Base-by-base conservation (phyloP, 441 rosid species). In the Isatis lusitanica region DNA sequence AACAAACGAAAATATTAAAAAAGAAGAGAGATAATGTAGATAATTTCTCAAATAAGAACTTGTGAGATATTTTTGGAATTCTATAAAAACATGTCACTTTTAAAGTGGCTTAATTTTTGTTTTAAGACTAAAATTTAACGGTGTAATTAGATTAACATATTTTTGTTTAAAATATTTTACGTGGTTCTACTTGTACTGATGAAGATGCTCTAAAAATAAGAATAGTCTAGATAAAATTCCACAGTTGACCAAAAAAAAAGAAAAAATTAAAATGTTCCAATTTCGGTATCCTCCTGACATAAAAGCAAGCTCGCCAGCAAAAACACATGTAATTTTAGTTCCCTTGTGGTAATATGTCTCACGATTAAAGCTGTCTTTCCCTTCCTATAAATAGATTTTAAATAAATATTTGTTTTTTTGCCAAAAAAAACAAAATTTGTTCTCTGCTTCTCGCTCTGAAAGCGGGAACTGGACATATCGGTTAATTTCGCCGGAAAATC, bases 341-440 rank as follows among this genome's bases (percentile, higher is more conserved):
- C 35, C 47, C 30, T 66, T 66, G 66, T 35, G n/a, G 8, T 44
- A 18, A 18, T 9, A 16, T 7, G 10, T 50, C 35, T 15, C 13
- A 3, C 5, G n/a, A 38, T 38, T 0, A 16, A 26, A 50, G 31
- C 68, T 71, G 52, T 7, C 13, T 18, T 18, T 18, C 2, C 3
- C 43, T 39, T 71, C 40, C 75, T 62, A 39, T 50, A 74, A 74
- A 74, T 60, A 50, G 24, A 40, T 26, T 67, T 50, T 16, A 71
- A 26, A 61, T n/a, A 15, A 3, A 56, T 17, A 39, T n/a, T n/a
- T 10, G 0, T 40, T 24, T 70, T 5, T 11, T 39, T 21, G 24
- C 24, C 24, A 21, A 21, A 21, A 21, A 21, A 21, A 21, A n/a
- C n/a, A 21, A 21, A 21, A 21, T 21, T 21, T 1, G 24, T 21